These are phyloP conservation scores for Scedosporium apiospermum DNA, from an alignment of 2,329 filamentous ascomycete genomes.

Conservation along the genomic window DNA sequence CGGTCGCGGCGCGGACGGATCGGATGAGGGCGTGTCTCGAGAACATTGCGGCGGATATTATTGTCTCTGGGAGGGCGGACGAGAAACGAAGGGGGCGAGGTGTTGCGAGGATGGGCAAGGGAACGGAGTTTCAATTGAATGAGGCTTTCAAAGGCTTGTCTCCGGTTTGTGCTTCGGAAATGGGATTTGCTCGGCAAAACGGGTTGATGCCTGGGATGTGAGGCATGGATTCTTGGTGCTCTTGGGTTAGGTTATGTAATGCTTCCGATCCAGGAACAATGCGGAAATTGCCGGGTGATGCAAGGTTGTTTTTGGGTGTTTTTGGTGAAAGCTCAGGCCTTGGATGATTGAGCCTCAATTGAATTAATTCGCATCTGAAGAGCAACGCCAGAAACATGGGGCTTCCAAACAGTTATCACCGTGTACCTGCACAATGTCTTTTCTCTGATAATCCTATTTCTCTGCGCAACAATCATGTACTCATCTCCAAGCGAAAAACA, in stretches of 20 bases:
- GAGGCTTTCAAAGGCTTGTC: slow-evolving; percentile 6
- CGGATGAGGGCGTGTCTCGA: slow-evolving; percentile 50
- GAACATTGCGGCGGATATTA: slow-evolving; percentile 36
- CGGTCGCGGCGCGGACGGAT: slow-evolving; percentile 46
- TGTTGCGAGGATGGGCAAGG: slow-evolving; percentile 15
- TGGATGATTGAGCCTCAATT: background rate
- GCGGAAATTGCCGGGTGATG: background rate
- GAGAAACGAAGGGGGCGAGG: slow-evolving; percentile 9
- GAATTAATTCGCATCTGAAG: background rate
- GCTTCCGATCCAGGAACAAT: background rate
- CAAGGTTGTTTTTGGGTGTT: background rate
- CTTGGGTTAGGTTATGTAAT: background rate
- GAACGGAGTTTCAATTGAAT: slow-evolving; percentile 13
- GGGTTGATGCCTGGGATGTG: slow-evolving; percentile 1
- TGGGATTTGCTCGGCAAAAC: slow-evolving; percentile 6
- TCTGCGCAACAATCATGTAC: background rate
- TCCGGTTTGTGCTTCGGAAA: slow-evolving; percentile 2
- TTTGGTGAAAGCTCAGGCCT: no score
- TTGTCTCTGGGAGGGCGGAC: slow-evolving; percentile 9
- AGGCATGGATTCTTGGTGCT: background rate
- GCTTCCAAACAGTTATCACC: background rate
- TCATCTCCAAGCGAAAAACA: background rate
- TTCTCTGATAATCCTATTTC: background rate
- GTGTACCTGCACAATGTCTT: background rate
- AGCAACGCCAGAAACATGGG: background rate